phyloP scores from a whole-genome alignment of 257 asterid genomes.

The Salvia rosmarinus region DNA sequence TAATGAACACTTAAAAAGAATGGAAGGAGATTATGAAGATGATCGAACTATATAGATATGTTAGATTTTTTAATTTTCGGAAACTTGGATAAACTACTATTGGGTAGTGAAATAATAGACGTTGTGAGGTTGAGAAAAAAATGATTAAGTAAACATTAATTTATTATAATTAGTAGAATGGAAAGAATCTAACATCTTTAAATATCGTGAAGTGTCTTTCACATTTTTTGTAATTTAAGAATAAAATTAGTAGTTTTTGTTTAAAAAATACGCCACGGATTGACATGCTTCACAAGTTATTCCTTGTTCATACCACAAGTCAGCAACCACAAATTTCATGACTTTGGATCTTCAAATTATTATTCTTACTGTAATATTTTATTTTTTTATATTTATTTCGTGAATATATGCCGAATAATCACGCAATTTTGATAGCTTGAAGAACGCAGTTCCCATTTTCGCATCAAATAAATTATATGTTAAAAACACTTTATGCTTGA shows the following conservation, averaged over 20 bases:
- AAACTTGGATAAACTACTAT: no score
- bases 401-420: background rate
- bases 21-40: no score
- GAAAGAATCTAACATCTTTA: background rate
- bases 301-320: slow-evolving; percentile 37
- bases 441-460: background rate
- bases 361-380: no score
- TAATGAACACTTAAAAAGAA: no score
- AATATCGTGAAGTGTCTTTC: background rate
- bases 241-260: background rate
- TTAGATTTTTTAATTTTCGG: no score
- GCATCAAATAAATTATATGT: background rate
- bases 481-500: background rate
- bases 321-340: slow-evolving; percentile 2
- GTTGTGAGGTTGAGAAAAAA: background rate
- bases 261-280: background rate
- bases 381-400: background rate
- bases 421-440: background rate
- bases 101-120: no score
- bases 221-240: background rate
- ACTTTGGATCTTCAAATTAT: background rate
- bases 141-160: background rate
- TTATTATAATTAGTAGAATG: background rate
- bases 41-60: no score
- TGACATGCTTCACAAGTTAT: slow-evolving; percentile 38